Conservation (phyloP, 352 stramenopile species). For the Phytophthora cactorum region DNA sequence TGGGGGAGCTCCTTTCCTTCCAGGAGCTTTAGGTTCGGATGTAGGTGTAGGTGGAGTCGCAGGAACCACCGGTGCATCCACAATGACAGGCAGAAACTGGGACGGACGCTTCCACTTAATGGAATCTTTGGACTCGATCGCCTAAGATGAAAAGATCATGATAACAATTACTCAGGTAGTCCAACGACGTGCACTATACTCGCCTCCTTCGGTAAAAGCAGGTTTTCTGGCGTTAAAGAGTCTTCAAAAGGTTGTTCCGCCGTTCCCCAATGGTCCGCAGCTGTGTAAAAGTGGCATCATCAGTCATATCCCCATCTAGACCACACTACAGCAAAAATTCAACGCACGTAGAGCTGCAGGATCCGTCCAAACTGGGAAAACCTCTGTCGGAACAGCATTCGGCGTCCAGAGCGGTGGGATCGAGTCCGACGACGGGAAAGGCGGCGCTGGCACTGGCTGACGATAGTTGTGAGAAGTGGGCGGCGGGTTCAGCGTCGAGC, state of each 20-base stretch:
- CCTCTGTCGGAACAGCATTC: constrained; percentile 30
- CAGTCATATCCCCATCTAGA: background rate
- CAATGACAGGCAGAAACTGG: constrained; percentile 62
- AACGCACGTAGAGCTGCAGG: constrained; percentile 31
- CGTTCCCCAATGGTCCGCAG: constrained; percentile 58
- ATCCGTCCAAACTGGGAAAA: constrained; percentile 74
- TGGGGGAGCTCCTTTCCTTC: constrained; percentile 33
- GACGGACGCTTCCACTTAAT: constrained; percentile 72
- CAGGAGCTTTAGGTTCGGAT: constrained; percentile 39
- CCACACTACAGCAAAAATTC: background rate
- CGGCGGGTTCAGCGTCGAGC: constrained; percentile 17
- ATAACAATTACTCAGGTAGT: background rate
- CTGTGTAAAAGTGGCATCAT: constrained; percentile 12
- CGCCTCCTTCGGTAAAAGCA: constrained; percentile 39
- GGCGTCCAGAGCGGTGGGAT: constrained; percentile 56
- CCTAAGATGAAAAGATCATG: background rate
- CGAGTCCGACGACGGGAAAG: constrained; percentile 37
- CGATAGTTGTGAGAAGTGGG: constrained; percentile 11
- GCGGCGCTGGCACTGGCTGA: constrained; percentile 32
- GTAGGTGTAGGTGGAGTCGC: constrained; percentile 20
- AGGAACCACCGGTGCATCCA: constrained; percentile 30
- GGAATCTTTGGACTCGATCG: background rate
- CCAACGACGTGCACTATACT: background rate
- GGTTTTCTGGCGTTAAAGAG: constrained; percentile 24
- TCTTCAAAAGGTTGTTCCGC: constrained; percentile 58